Base-by-base conservation (phyloP, 2,329 filamentous ascomycete genomes). In the Fusarium lyarnte region DNA sequence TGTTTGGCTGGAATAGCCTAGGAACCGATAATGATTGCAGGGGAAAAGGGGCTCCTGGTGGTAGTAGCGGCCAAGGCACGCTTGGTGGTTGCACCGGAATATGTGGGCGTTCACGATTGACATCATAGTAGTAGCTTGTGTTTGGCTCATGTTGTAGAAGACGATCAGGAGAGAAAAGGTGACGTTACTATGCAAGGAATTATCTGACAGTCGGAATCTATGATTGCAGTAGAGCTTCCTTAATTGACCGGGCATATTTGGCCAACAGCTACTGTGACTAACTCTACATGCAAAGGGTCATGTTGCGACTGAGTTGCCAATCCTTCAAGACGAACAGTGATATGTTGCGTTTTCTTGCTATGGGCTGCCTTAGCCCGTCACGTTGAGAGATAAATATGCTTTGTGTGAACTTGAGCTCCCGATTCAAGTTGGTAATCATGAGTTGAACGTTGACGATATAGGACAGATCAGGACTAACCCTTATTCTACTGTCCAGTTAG, bases 161-260 rank as follows among this genome's bases (percentile, higher is more conserved):
- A 29, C 27, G 27, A 29, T 8, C 27, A 29, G 5, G 27, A 29
- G 4, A 8, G 8, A 8, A 29, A 8, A 29, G 27, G 27, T 29
- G 27, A 29, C 27, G 27, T 29, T 29, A 8, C 27, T 29, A 29
- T 29, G 29, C 14, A 47, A 29, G 10, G 7, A 7, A 6, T 12
- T 2, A 1, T 31, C 45, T n/a, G 5, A 3, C 10, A 2, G 7
- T 6, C 10, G 21, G 16, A 6, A 2, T 3, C 1, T 6, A 4
- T 3, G 13, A n/a, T 17, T n/a, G 9, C 7, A 9, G 6, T 2
- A 10, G 29, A 21, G 10, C 6, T 33, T 6, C 7, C 2, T 6
- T 4, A 4, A 10, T 31, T 6, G 21, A 5, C 3, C 3, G n/a
- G 14, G 12, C 17, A 14, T 3, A 23, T 23, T 13, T 23, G 2